Evolutionary conservation across 2,329 filamentous ascomycete species (phyloP).

Genomic region (Aspergillus texensis): DNA sequence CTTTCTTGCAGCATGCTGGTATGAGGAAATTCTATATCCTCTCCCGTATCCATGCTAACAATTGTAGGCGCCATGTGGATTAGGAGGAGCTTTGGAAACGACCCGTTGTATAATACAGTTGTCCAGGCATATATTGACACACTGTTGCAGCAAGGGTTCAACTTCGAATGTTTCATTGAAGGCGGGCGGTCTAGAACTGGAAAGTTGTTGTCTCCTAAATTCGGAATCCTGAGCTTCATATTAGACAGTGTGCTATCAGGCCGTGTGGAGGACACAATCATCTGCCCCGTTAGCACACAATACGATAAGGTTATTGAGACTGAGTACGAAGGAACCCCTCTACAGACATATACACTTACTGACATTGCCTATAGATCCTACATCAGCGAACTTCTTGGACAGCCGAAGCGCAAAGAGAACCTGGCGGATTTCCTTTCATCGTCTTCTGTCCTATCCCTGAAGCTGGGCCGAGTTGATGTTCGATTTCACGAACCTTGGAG

Average conservation of each 20-base stretch:
- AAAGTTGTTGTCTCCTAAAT: slow-evolving; percentile 91
- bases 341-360: slow-evolving; percentile 7
- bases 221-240: slow-evolving; percentile 90
- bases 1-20: slow-evolving; percentile 90
- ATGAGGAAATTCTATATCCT: slow-evolving; percentile 23
- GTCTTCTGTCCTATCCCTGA: slow-evolving; percentile 84
- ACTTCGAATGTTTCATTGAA: slow-evolving; percentile 97
- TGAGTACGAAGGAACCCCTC: slow-evolving; percentile 53
- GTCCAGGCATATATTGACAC: slow-evolving; percentile 97
- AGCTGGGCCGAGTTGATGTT: slow-evolving; percentile 89
- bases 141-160: slow-evolving; percentile 84
- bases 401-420: slow-evolving; percentile 95
- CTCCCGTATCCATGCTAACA: slow-evolving; percentile 19
- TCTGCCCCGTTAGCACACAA: slow-evolving; percentile 94
- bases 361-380: slow-evolving; percentile 64
- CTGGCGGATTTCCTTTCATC: slow-evolving; percentile 84
- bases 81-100: slow-evolving; percentile 85
- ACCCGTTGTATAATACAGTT: slow-evolving; percentile 85
- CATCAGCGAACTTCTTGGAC: slow-evolving; percentile 87
- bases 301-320: slow-evolving; percentile 99
- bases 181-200: slow-evolving; percentile 90
- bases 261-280: slow-evolving; percentile 84
- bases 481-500: slow-evolving; percentile 98
- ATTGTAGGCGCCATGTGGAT: slow-evolving; percentile 84
- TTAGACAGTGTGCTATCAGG: slow-evolving; percentile 88